Conservation (phyloP, 371 early-diverging fungal species). For the Capniomyces stellatus region DNA sequence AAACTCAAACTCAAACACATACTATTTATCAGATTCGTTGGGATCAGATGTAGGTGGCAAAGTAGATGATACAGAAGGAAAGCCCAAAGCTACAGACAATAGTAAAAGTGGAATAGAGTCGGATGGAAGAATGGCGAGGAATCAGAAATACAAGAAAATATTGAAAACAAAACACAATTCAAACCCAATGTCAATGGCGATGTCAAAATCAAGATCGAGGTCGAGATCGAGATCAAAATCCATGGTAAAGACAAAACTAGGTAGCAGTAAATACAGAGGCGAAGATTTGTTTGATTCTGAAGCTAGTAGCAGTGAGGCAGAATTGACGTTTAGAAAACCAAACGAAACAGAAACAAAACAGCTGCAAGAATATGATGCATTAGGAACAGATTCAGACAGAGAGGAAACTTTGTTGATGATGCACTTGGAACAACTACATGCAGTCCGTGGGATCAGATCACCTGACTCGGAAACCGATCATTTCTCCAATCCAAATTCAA, state of each 20-base stretch:
- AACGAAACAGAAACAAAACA: slow-evolving; percentile 11
- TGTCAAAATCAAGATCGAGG: too few species aligned
- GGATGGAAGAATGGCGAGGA: background rate
- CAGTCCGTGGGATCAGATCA: slow-evolving; percentile 18
- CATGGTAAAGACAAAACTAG: slow-evolving; percentile 1
- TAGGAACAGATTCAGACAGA: slow-evolving; percentile 6
- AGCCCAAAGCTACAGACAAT: background rate
- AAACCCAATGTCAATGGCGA: too few species aligned
- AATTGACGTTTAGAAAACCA: slow-evolving; percentile 18
- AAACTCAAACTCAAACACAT: background rate
- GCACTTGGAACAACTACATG: slow-evolving; percentile 23
- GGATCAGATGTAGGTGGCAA: background rate
- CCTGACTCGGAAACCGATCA: slow-evolving; percentile 1
- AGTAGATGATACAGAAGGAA: background rate
- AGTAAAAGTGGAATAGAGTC: background rate
- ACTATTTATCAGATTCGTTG: too few species aligned
- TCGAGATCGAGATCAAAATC: background rate
- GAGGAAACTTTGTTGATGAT: slow-evolving; percentile 20
- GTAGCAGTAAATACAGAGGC: slow-evolving; percentile 16
- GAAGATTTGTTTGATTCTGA: slow-evolving; percentile 9
- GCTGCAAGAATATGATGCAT: slow-evolving; percentile 7
- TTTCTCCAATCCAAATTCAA: too few species aligned
- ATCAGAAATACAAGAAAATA: too few species aligned
- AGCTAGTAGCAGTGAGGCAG: too few species aligned
- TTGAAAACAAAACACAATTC: background rate